Evolutionary conservation across 108 stramenopile species (phyloP).

Genomic region (Cyclotella sp.): DNA sequence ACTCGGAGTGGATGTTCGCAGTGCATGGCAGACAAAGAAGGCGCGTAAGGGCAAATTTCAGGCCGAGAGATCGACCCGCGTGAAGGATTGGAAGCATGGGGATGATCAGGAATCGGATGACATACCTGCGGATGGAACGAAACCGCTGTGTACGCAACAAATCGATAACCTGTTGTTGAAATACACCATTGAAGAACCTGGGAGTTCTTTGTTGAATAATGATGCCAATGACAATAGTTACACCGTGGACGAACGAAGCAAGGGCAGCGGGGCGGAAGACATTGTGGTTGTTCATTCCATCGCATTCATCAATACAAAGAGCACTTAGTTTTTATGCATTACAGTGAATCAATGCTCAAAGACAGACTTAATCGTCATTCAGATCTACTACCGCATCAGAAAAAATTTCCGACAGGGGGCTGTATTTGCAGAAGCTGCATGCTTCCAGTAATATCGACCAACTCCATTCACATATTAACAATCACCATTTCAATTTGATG

Average conservation of each 20-base stretch:
- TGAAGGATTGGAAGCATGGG: constrained; percentile 44
- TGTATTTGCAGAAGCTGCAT: constrained; percentile 7
- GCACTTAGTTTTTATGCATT: not conserved
- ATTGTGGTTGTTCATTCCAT: constrained; percentile 57
- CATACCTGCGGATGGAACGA: not conserved
- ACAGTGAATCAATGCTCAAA: no score
- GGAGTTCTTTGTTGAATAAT: constrained; percentile 43
- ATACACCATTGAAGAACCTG: constrained; percentile 58
- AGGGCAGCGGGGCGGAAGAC: constrained; percentile 66
- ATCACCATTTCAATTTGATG: constrained; percentile 19
- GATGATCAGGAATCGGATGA: not conserved
- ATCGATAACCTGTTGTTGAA: constrained; percentile 79
- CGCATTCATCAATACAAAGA: constrained; percentile 19
- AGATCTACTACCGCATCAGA: no score
- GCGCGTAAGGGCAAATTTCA: constrained; percentile 76
- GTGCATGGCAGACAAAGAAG: constrained; percentile 82
- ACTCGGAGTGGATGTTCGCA: constrained; percentile 81
- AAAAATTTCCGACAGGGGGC: no score
- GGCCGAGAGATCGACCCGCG: constrained; percentile 71
- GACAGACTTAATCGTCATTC: no score
- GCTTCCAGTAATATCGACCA: constrained; percentile 36
- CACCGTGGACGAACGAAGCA: constrained; percentile 35
- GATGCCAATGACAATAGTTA: no score
- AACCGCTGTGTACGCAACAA: constrained; percentile 73
- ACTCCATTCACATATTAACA: constrained; percentile 37